phyloP scores from a whole-genome alignment of 495 filamentous ascomycete species.

The Penicillium pancosmium region DNA sequence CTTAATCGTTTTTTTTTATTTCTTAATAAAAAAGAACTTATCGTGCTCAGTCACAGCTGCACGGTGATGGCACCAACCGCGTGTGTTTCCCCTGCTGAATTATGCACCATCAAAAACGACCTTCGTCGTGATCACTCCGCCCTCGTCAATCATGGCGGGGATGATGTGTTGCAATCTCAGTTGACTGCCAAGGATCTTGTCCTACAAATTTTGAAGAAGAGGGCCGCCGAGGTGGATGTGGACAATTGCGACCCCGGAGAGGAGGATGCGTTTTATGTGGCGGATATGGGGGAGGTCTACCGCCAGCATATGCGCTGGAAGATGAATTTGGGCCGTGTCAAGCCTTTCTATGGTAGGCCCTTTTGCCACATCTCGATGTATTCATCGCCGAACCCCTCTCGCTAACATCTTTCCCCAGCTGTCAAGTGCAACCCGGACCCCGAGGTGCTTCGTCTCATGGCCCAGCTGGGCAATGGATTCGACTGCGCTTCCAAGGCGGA shows the following conservation, averaged over 20 bases:
- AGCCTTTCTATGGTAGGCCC: conserved; percentile 89
- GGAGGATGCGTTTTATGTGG: conserved; percentile 97
- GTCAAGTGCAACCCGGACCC: conserved; percentile 98
- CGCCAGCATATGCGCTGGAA: conserved; percentile 99
- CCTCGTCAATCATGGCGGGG: conserved; percentile 41
- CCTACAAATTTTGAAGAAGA: conserved; percentile 76
- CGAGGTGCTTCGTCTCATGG: conserved; percentile 83
- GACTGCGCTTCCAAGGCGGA: conserved; percentile 98
- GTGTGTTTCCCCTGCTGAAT: conserved; percentile 54
- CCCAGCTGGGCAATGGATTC: conserved; percentile 88
- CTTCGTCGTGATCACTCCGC: conserved; percentile 29
- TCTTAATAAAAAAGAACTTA: not conserved
- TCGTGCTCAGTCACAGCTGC: conserved; percentile 42
- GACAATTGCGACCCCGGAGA: conserved; percentile 85
- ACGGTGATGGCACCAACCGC: conserved; percentile 76
- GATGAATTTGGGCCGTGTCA: conserved; percentile 86
- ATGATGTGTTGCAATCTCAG: conserved; percentile 47
- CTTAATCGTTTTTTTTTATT: conserved; percentile 21
- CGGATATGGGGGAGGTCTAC: conserved; percentile 97
- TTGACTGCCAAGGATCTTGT: conserved; percentile 64
- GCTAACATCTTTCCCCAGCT: conserved; percentile 51
- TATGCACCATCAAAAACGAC: conserved; percentile 45
- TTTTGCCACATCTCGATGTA: not conserved
- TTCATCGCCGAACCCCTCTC: not conserved
- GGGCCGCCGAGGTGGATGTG: conserved; percentile 78